Base-by-base conservation (phyloP, 768 basidiomycete genomes). In the Cubamyces lactineus region DNA sequence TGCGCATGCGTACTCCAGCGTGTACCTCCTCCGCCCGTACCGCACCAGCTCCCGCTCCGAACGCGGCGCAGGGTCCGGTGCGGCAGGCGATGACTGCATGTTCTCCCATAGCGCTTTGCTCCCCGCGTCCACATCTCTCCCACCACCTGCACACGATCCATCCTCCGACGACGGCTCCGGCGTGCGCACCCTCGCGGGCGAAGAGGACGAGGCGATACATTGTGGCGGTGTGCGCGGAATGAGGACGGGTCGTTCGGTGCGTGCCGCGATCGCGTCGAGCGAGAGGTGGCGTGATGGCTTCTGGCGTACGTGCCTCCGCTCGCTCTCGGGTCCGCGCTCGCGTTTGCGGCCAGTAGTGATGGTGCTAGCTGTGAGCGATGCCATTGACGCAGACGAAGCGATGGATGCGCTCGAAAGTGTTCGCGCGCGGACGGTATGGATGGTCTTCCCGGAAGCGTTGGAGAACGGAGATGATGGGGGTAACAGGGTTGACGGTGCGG, bases 1-100 rank as follows among this genome's bases (percentile, higher is more conserved):
- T 4, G 76, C 76, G 58, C 77, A 78, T 21, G 77, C 77, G 70
- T 76, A 78, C 58, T 78, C 77, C 21, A 78, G 69, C 48, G 75
- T 76, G 24, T 59, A 62, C 34, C 58, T 59, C 28, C 55, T 50
- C 51, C 63, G 63, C 21, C 68, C 70, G 53, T 70, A 73, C 34
- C 69, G 70, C 43, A 76, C 69, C 21, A 68, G 15, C 38, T 71
- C 73, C 15, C 62, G 64, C 55, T 72, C 71, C 24, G 47, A 50
- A 52, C 53, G 63, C 40, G 45, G 51, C 24, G 41, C 61, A 51
- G 50, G 68, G 56, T 59, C 57, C 55, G 69, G 23, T 48, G 46
- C 57, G 59, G 57, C 8, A 0, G 74, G 73, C 15, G 71, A 72
- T 23, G 73, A 74, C 21, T 71, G 74, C 73, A 74, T 74, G 60